phyloP scores from a whole-genome alignment of 1,284 basidiomycete genomes.

The Apiotrichum mycotoxinovorans region DNA sequence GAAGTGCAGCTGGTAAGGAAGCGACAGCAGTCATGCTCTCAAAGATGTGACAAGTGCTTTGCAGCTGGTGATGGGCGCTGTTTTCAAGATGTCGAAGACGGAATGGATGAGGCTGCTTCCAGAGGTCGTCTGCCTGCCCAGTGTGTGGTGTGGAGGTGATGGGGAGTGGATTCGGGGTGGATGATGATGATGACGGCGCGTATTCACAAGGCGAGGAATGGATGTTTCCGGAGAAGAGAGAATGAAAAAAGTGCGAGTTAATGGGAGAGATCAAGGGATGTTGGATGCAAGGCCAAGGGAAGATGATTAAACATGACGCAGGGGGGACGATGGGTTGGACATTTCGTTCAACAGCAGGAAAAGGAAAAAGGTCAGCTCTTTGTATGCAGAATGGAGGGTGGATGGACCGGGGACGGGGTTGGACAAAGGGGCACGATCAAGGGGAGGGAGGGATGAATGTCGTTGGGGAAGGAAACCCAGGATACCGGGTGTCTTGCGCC shows the following conservation, averaged over 20 bases:
- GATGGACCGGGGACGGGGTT: too few relatives aligned
- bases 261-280: neutral
- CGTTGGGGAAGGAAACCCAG: neutral
- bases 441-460: too few relatives aligned
- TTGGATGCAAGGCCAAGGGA: neutral
- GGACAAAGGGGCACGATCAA: too few relatives aligned
- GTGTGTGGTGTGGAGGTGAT: neutral
- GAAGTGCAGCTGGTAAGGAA: constrained; percentile 16
- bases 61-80: neutral
- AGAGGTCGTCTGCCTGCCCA: neutral
- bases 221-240: too few relatives aligned
- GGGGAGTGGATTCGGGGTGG: too few relatives aligned
- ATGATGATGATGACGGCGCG: too few relatives aligned
- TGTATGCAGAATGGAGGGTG: too few relatives aligned
- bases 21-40: constrained; percentile 22
- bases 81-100: neutral
- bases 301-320: constrained; percentile 5
- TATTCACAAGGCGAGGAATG: too few relatives aligned
- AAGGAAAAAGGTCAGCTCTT: neutral
- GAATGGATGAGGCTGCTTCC: neutral
- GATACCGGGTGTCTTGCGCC: neutral
- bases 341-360: neutral
- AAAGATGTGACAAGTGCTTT: neutral
- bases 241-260: neutral
- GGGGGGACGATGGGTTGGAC: neutral